Conservation (phyloP, 495 filamentous ascomycete species). For the Jackrogersella minutella region DNA sequence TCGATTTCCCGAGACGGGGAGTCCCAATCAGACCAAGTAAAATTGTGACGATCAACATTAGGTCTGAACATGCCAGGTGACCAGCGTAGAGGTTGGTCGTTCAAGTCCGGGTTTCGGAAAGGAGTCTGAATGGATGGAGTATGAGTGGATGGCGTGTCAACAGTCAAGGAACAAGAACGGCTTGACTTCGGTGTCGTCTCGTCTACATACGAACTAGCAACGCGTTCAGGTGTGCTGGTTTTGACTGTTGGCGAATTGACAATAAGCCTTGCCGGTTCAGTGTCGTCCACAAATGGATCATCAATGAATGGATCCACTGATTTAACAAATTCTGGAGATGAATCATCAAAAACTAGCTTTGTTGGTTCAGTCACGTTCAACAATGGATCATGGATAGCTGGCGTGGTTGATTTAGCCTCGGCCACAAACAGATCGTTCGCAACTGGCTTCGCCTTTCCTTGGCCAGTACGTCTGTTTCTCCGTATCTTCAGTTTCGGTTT, state of each 20-base stretch:
- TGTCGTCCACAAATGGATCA: not conserved
- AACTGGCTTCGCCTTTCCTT: not conserved
- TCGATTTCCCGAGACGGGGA: constrained; percentile 33
- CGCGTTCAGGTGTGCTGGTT: not conserved
- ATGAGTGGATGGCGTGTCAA: no score
- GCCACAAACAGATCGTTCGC: not conserved
- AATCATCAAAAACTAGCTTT: no score
- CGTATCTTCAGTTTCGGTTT: no score
- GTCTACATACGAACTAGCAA: not conserved
- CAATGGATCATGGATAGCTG: not conserved
- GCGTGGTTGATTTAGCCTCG: not conserved
- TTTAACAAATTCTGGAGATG: no score
- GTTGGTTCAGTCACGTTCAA: not conserved
- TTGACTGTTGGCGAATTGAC: not conserved
- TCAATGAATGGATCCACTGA: no score
- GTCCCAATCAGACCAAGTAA: constrained; percentile 36
- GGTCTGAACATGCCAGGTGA: constrained; percentile 36
- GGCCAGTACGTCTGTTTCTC: not conserved
- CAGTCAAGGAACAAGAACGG: no score
- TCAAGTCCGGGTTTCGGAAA: constrained; percentile 29
- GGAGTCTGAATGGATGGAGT: constrained; percentile 9
- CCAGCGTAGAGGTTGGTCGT: constrained; percentile 28
- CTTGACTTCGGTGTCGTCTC: constrained; percentile 8
- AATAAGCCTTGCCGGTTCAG: not conserved
- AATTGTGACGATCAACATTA: constrained; percentile 31